Evolutionary conservation across 2,329 filamentous ascomycete genomes (phyloP).

Genomic region (Cryphonectria naterciae): DNA sequence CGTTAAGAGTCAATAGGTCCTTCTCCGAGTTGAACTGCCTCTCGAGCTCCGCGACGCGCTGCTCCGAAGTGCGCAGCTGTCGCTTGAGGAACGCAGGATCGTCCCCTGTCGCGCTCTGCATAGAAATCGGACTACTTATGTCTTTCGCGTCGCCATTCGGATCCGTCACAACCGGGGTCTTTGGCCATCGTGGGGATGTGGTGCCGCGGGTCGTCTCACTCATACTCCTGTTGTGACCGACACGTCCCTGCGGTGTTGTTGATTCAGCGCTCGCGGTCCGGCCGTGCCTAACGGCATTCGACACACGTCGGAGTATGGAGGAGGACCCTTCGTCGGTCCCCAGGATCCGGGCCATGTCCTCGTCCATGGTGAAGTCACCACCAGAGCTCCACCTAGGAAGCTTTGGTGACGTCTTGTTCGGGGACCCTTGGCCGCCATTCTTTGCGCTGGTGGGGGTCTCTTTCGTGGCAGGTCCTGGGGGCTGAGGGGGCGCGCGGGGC

Average conservation of each 20-base stretch:
- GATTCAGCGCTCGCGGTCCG: slow-evolving; percentile 80
- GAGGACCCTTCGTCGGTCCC: slow-evolving; percentile 76
- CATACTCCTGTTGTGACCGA: slow-evolving; percentile 63
- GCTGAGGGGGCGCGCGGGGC: slow-evolving; percentile 59
- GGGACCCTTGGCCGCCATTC: slow-evolving; percentile 42
- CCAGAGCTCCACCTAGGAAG: slow-evolving; percentile 77
- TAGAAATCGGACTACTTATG: slow-evolving; percentile 73
- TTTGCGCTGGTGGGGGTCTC: slow-evolving; percentile 51
- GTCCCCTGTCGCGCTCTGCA: slow-evolving; percentile 59
- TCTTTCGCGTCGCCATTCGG: slow-evolving; percentile 55
- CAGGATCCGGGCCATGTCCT: slow-evolving; percentile 90
- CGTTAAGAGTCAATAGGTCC: slow-evolving; percentile 76
- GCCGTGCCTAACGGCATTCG: slow-evolving; percentile 91
- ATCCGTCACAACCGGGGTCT: slow-evolving; percentile 66
- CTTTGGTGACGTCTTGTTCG: slow-evolving; percentile 63
- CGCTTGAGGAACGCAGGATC: slow-evolving; percentile 71
- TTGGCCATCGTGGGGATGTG: slow-evolving; percentile 71
- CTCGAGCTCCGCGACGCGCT: slow-evolving; percentile 84
- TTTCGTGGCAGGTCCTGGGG: slow-evolving; percentile 48
- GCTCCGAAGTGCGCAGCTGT: slow-evolving; percentile 79
- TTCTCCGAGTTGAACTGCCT: slow-evolving; percentile 71
- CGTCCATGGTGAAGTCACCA: slow-evolving; percentile 90
- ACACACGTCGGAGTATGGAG: slow-evolving; percentile 84
- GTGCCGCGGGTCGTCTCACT: slow-evolving; percentile 69
- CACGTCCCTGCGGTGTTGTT: slow-evolving; percentile 45